Base-by-base conservation (phyloP, 1,139 yeast species). In the Yamadazyma aaseri region DNA sequence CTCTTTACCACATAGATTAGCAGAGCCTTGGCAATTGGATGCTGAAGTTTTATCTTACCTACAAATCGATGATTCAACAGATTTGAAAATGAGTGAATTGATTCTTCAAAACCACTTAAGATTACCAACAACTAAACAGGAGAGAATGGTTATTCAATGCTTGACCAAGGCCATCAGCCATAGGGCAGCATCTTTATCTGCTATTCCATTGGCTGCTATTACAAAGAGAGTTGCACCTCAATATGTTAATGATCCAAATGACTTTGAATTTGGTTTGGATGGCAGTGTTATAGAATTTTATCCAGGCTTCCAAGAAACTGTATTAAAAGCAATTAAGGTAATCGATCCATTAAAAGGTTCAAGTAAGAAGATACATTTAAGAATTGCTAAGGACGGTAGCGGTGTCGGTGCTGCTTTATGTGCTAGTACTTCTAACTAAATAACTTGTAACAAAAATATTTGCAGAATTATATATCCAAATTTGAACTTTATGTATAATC, bases 401-500 rank as follows among this genome's bases (percentile, higher is more conserved):
- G 96, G 96, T 41, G 96, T 89, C 28, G 97, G 97, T 46, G 97
- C 97, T 33, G 97, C 97, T 1, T 71, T 90, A 41, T 86, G 96
- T 63, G 97, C 97, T 5, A 60, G 69, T 45, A 55, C 60, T 21
- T n/a, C n/a, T n/a, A n/a, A n/a, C n/a, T n/a, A n/a, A n/a, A n/a
- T n/a, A n/a, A n/a, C n/a, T n/a, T n/a, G n/a, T n/a, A n/a, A n/a
- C n/a, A n/a, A n/a, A n/a, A n/a, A n/a, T n/a, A n/a, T n/a, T n/a
- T n/a, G n/a, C n/a, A n/a, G n/a, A n/a, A n/a, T n/a, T n/a, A n/a
- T n/a, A n/a, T n/a, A n/a, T n/a, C n/a, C n/a, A n/a, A n/a, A n/a
- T n/a, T n/a, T n/a, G n/a, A n/a, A n/a, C n/a, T n/a, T n/a, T n/a
- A n/a, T n/a, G n/a, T n/a, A n/a, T n/a, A n/a, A n/a, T n/a, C n/a